Percentiles rank a stretch among this genome's conserved stretches.
These are phyloP conservation scores for Ensete glaucum DNA, from an alignment of 176 grass and related monocot species.

Conservation along the genomic window DNA sequence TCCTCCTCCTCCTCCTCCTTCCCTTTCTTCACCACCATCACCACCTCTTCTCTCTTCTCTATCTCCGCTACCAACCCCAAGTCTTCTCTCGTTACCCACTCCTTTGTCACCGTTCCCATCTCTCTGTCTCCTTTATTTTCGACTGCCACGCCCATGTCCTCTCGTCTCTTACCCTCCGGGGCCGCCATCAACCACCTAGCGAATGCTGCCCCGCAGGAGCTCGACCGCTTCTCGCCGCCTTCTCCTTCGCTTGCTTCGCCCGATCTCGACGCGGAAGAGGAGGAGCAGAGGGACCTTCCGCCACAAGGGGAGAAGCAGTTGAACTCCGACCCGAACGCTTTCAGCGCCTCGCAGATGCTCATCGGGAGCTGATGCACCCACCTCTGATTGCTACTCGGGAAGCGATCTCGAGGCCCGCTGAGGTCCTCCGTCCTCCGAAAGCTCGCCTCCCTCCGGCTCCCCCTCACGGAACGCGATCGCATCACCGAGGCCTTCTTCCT, in stretches of 20 bases:
- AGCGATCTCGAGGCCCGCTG: constrained; percentile 34
- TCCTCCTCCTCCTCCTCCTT: constrained; percentile 47
- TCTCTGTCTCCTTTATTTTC: constrained; percentile 42
- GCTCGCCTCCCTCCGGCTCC: constrained; percentile 60
- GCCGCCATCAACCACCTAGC: constrained; percentile 71
- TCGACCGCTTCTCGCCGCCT: not conserved
- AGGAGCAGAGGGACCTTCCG: constrained; percentile 56
- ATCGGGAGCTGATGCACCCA: constrained; percentile 95
- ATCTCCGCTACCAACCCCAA: constrained; percentile 29
- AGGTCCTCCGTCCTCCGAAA: constrained; percentile 40
- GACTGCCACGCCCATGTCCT: constrained; percentile 32
- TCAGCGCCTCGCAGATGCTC: constrained; percentile 88
- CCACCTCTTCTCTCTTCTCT: constrained; percentile 29
- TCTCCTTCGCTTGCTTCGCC: constrained; percentile 13
- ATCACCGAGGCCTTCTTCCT: constrained; percentile 41
- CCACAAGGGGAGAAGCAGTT: constrained; percentile 55
- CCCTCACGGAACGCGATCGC: constrained; percentile 57
- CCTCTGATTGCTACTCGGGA: constrained; percentile 58
- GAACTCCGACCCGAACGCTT: constrained; percentile 62
- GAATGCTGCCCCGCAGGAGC: constrained; percentile 63
- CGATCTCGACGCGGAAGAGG: constrained; percentile 21
- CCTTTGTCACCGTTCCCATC: constrained; percentile 37
- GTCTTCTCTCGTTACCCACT: not conserved
- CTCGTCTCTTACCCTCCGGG: constrained; percentile 26
- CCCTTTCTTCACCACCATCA: constrained; percentile 51